phyloP scores from a whole-genome alignment of 352 stramenopile genomes.

The Globisporangium cederbergense region DNA sequence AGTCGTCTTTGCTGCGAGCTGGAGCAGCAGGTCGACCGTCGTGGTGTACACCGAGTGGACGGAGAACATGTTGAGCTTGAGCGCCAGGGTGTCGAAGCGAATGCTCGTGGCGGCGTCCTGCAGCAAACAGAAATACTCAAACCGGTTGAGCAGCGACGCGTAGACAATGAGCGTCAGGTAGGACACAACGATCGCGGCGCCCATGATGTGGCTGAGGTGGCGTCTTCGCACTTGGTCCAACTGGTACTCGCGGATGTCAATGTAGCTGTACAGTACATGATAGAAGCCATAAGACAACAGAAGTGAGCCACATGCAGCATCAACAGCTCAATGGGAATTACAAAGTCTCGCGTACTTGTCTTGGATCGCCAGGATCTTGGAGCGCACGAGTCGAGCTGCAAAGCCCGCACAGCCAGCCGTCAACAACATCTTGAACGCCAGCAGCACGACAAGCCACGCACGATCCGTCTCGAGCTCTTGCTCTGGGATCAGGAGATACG shows the following conservation, averaged over 20 bases:
- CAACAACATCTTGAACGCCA: slow-evolving; percentile 37
- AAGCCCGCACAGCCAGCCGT: slow-evolving; percentile 28
- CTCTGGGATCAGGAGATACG: slow-evolving; percentile 32
- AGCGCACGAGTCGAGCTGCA: slow-evolving; percentile 38
- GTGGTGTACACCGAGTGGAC: slow-evolving; percentile 36
- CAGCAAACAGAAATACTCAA: slow-evolving; percentile 55
- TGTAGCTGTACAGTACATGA: slow-evolving; percentile 33
- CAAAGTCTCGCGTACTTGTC: slow-evolving; percentile 47
- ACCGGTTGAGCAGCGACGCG: slow-evolving; percentile 56
- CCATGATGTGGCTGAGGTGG: slow-evolving; percentile 36
- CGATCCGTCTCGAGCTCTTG: slow-evolving; percentile 41
- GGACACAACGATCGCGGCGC: slow-evolving; percentile 33
- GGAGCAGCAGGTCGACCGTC: slow-evolving; percentile 34
- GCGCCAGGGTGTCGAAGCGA: slow-evolving; percentile 35
- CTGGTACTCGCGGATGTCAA: slow-evolving; percentile 65
- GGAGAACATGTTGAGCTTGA: slow-evolving; percentile 37
- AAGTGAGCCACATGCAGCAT: neutral
- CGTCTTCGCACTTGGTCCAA: slow-evolving; percentile 44
- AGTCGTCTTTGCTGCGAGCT: slow-evolving; percentile 45
- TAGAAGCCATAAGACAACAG: neutral
- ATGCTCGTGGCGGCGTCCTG: slow-evolving; percentile 10
- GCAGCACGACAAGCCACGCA: slow-evolving; percentile 39
- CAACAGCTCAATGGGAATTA: neutral
- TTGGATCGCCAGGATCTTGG: slow-evolving; percentile 55
- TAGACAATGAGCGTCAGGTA: slow-evolving; percentile 52